A percentile compares a stretch with the other conserved stretches of the same genome.
Evolutionary conservation across 2,329 filamentous ascomycete genomes (phyloP).

Genomic region (Cercospora zeae-maydis): DNA sequence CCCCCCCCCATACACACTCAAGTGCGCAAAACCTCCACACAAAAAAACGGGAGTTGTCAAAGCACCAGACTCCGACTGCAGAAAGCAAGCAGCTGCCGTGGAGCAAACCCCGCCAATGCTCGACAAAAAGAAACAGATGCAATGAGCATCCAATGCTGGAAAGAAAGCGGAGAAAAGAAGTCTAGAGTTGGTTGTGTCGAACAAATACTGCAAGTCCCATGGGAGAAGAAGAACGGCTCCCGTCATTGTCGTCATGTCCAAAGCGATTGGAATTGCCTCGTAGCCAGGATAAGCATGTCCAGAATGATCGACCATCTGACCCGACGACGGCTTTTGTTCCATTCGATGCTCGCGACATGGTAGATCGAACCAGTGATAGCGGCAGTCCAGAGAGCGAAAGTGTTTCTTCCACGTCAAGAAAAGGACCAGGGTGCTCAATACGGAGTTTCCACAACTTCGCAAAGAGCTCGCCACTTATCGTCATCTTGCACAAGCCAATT

Average conservation of each 20-base stretch:
- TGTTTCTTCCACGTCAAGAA: neutral
- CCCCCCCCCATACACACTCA: too few relatives aligned
- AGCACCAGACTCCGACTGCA: too few relatives aligned
- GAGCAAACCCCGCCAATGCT: neutral
- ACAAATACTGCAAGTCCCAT: neutral
- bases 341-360: neutral
- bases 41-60: too few relatives aligned
- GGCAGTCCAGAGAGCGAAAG: neutral
- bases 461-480: constrained; percentile 44
- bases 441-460: constrained; percentile 39
- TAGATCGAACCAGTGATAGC: neutral
- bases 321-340: neutral
- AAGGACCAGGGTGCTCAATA: neutral
- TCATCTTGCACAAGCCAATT: constrained; percentile 63
- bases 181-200: neutral
- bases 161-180: neutral
- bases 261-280: neutral
- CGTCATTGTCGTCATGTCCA: neutral
- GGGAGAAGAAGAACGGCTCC: neutral
- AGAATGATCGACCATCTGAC: neutral
- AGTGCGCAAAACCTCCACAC: too few relatives aligned
- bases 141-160: neutral
- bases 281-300: neutral
- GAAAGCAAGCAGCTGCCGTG: too few relatives aligned
- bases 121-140: neutral